These are phyloP conservation scores for Globisporangium splendens DNA, from an alignment of 352 stramenopile species.

Conservation along the genomic window DNA sequence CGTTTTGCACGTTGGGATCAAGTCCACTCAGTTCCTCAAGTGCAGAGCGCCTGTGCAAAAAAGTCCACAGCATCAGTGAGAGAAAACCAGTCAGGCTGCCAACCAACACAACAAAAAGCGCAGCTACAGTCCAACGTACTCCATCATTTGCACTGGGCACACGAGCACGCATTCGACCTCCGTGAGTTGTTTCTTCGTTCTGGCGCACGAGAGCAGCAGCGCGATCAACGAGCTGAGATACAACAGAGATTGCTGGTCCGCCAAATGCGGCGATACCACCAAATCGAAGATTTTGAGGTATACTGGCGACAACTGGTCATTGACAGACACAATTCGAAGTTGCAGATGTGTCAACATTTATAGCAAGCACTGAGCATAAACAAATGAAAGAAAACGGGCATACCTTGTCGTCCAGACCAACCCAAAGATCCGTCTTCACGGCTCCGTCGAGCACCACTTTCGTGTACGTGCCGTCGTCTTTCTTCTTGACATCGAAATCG, in stretches of 20 bases:
- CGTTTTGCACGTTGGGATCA: slow-evolving; percentile 30
- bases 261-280: slow-evolving; percentile 28
- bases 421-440: slow-evolving; percentile 39
- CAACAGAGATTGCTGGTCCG: slow-evolving; percentile 41
- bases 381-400: neutral
- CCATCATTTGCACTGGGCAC: slow-evolving; percentile 54
- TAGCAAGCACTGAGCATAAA: neutral
- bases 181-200: slow-evolving; percentile 20
- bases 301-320: slow-evolving; percentile 23
- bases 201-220: slow-evolving; percentile 38
- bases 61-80: neutral
- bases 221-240: slow-evolving; percentile 36
- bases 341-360: too few species aligned
- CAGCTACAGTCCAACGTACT: slow-evolving; percentile 30
- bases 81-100: neutral
- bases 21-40: slow-evolving; percentile 40
- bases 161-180: slow-evolving; percentile 49
- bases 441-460: slow-evolving; percentile 28
- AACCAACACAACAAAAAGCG: neutral
- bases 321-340: slow-evolving; percentile 1
- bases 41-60: slow-evolving; percentile 25
- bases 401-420: slow-evolving; percentile 33
- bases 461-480: slow-evolving; percentile 21
- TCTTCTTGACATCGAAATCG: slow-evolving; percentile 26
- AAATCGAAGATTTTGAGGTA: slow-evolving; percentile 54